phyloP scores from a whole-genome alignment of 495 filamentous ascomycete genomes.

The Podospora australis region DNA sequence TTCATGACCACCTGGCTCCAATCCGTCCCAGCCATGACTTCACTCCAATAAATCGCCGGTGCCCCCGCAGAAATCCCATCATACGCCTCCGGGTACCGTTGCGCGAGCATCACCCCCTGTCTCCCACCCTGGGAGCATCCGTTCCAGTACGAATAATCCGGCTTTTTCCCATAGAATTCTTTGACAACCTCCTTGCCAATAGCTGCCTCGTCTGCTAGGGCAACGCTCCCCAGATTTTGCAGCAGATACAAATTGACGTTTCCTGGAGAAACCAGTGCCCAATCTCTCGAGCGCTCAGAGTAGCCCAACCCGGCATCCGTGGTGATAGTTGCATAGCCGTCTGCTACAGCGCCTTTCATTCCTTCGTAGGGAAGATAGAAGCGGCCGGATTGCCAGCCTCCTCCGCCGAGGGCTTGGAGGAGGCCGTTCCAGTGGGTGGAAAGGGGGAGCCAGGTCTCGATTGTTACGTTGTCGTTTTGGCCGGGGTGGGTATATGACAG shows the following conservation, averaged over 20 bases:
- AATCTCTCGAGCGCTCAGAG: slow-evolving; percentile 12
- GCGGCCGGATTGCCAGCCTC: slow-evolving; percentile 32
- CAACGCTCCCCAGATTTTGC: slow-evolving; percentile 31
- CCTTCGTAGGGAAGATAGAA: slow-evolving; percentile 8
- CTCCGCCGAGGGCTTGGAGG: slow-evolving; percentile 39
- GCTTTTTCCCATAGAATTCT: slow-evolving; percentile 28
- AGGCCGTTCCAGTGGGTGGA: slow-evolving; percentile 34
- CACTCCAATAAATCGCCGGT: slow-evolving; percentile 29
- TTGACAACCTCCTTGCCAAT: slow-evolving; percentile 28
- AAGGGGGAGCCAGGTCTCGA: slow-evolving; percentile 33
- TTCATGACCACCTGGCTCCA: slow-evolving; percentile 39
- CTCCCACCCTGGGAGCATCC: slow-evolving; percentile 42
- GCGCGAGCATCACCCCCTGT: slow-evolving; percentile 37
- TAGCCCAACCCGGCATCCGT: slow-evolving; percentile 36
- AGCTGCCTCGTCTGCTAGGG: slow-evolving; percentile 25
- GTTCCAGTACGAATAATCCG: slow-evolving; percentile 38
- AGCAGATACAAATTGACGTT: slow-evolving; percentile 37
- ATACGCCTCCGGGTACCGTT: slow-evolving; percentile 36
- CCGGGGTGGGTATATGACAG: slow-evolving; percentile 41
- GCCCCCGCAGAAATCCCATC: slow-evolving; percentile 38
- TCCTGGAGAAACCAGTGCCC: slow-evolving; percentile 35
- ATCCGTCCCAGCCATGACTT: slow-evolving; percentile 7
- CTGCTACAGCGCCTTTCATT: slow-evolving; percentile 24
- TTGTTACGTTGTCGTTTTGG: slow-evolving; percentile 29
- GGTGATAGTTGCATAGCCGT: slow-evolving; percentile 33